Evolutionary conservation across 2,329 filamentous ascomycete genomes (phyloP).

Genomic region (Achaetomium macrosporum): DNA sequence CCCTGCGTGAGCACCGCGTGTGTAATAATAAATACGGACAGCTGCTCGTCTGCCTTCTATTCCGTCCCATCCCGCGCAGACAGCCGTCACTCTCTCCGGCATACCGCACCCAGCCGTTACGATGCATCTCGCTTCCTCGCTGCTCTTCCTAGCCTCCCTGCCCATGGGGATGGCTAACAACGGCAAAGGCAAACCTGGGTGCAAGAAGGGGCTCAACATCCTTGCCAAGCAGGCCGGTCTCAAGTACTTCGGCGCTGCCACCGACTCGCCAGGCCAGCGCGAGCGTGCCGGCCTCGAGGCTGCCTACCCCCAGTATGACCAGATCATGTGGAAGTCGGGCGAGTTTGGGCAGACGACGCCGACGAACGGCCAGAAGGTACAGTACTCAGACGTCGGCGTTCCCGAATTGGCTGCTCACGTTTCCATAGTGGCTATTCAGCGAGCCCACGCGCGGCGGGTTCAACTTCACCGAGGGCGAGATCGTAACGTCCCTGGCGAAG

Average conservation of each 20-base stretch:
- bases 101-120: conserved; percentile 6
- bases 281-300: conserved; percentile 42
- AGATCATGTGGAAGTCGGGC: conserved; percentile 46
- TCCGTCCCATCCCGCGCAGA: not conserved
- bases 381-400: too few species aligned
- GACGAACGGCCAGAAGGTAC: conserved; percentile 48
- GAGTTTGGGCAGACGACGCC: conserved; percentile 60
- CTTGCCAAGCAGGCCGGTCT: conserved; percentile 46
- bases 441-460: conserved; percentile 54
- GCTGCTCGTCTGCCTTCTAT: not conserved
- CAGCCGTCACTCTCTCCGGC: not conserved
- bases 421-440: conserved; percentile 46
- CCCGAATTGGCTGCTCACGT: not conserved
- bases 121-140: conserved; percentile 20
- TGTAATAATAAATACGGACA: not conserved
- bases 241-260: conserved; percentile 57
- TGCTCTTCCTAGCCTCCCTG: conserved; percentile 16
- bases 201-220: conserved; percentile 18
- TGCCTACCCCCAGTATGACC: conserved; percentile 47
- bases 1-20: not conserved
- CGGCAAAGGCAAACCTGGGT: conserved; percentile 2
- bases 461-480: conserved; percentile 55
- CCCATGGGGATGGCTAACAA: conserved; percentile 13
- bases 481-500: conserved; percentile 39
- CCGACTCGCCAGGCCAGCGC: conserved; percentile 44